Evolutionary conservation across 179 eudicot genomes (phyloP).

Genomic region (Vitellaria paradoxa): DNA sequence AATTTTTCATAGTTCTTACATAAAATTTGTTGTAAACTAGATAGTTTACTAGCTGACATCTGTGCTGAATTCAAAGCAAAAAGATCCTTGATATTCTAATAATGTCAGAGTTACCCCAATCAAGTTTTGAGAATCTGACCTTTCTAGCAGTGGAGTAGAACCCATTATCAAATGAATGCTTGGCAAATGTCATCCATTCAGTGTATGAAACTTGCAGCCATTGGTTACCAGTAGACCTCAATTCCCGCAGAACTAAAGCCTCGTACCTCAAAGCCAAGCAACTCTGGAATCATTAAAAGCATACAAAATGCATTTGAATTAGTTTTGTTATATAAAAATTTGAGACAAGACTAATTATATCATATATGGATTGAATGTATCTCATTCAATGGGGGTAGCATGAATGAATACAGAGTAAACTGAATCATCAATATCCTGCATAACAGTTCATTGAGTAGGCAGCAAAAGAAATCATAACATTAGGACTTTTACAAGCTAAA

Average conservation of each 20-base stretch:
- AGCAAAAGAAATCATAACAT: neutral
- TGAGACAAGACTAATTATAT: neutral
- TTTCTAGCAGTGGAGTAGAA: conserved; percentile 57
- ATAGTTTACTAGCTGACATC: neutral
- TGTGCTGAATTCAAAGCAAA: neutral
- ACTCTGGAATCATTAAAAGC: conserved; percentile 42
- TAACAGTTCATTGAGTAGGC: neutral
- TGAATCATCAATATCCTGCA: neutral
- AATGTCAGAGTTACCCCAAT: neutral
- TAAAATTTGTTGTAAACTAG: neutral
- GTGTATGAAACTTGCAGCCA: conserved; percentile 44
- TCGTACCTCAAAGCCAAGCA: conserved; percentile 92
- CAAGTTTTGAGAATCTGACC: conserved; percentile 28
- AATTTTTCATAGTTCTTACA: neutral
- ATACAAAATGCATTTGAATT: neutral
- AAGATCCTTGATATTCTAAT: neutral
- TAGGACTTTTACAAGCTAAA: no score
- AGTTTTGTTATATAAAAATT: neutral
- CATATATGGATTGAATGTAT: neutral
- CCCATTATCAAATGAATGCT: conserved; percentile 58
- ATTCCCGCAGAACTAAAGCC: conserved; percentile 62
- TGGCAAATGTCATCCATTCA: conserved; percentile 76
- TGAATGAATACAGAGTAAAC: neutral
- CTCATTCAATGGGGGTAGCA: neutral
- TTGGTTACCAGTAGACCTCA: conserved; percentile 32